These are phyloP conservation scores for Fusarium chlamydosporum DNA, from an alignment of 2,329 filamentous ascomycete species.

Conservation along the genomic window DNA sequence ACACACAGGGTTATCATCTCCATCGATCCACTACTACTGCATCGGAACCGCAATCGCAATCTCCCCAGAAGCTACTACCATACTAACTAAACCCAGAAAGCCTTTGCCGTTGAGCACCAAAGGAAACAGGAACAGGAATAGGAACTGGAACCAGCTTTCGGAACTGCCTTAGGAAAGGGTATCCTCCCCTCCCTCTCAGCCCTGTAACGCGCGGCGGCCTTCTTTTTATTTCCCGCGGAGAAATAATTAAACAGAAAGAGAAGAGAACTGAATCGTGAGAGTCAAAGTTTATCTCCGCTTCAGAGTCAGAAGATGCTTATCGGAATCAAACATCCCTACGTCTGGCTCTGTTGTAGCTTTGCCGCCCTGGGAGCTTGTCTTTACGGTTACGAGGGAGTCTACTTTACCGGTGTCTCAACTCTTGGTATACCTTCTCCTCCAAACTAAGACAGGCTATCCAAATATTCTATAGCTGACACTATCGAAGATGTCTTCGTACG, in stretches of 20 bases:
- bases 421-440: constrained; percentile 42
- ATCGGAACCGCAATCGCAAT: constrained; percentile 8
- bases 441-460: not conserved
- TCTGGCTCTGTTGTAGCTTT: constrained; percentile 54
- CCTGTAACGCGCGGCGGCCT: constrained; percentile 23
- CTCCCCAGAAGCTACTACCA: not conserved
- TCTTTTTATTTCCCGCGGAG: constrained; percentile 5
- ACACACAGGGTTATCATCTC: constrained; percentile 3
- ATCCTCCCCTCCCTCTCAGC: constrained; percentile 22
- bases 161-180: no score
- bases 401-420: constrained; percentile 55
- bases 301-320: constrained; percentile 2
- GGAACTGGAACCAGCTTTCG: not conserved
- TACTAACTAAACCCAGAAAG: constrained; percentile 12
- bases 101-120: not conserved
- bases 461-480: constrained; percentile 3
- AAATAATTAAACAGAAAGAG: constrained; percentile 14
- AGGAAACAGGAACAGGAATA: not conserved
- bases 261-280: constrained; percentile 32
- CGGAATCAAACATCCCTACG: constrained; percentile 49
- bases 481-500: constrained; percentile 52
- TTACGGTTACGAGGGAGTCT: constrained; percentile 57
- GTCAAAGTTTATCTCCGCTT: not conserved
- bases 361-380: constrained; percentile 56
- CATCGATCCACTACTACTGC: constrained; percentile 6